A percentile compares a stretch with the other conserved stretches of the same genome.
phyloP scores from a whole-genome alignment of 1,139 yeast species.

The Geotrichum europaeum region DNA sequence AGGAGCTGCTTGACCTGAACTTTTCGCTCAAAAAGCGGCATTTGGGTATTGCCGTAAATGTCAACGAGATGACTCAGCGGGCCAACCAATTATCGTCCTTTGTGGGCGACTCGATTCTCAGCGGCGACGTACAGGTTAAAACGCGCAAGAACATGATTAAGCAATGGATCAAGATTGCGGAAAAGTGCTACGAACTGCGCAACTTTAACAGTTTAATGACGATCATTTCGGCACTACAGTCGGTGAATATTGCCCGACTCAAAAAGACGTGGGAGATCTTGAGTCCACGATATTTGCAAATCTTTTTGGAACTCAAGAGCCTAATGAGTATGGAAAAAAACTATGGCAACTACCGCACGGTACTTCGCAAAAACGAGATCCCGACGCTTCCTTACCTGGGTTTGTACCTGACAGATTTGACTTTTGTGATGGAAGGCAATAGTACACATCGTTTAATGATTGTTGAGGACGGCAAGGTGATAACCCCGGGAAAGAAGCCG shows the following conservation, averaged over 20 bases:
- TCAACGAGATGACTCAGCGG: conserved; percentile 59
- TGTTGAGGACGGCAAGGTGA: conserved; percentile 16
- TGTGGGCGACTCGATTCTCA: conserved; percentile 65
- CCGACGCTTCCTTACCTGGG: conserved; percentile 87
- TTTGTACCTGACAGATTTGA: conserved; percentile 76
- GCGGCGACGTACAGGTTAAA: conserved; percentile 39
- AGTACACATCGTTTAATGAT: conserved; percentile 47
- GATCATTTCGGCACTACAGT: conserved; percentile 76
- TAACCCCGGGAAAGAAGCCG: conserved; percentile 8
- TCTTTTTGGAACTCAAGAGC: conserved; percentile 61
- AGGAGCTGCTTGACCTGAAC: conserved; percentile 70
- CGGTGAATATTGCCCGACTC: conserved; percentile 70
- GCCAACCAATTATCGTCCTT: conserved; percentile 78
- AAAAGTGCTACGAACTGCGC: conserved; percentile 71
- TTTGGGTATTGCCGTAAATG: conserved; percentile 60
- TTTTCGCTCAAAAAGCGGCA: conserved; percentile 60
- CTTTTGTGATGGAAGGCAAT: conserved; percentile 85
- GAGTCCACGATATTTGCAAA: conserved; percentile 56
- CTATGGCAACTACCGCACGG: conserved; percentile 66
- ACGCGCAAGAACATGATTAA: conserved; percentile 56
- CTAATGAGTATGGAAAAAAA: conserved; percentile 81
- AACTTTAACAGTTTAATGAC: conserved; percentile 89
- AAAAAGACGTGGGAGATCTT: conserved; percentile 59
- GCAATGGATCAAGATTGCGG: conserved; percentile 79
- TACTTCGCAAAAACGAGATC: conserved; percentile 49